Conservation (phyloP, 2,329 filamentous ascomycete species). For the Cladophialophora carrionii region DNA sequence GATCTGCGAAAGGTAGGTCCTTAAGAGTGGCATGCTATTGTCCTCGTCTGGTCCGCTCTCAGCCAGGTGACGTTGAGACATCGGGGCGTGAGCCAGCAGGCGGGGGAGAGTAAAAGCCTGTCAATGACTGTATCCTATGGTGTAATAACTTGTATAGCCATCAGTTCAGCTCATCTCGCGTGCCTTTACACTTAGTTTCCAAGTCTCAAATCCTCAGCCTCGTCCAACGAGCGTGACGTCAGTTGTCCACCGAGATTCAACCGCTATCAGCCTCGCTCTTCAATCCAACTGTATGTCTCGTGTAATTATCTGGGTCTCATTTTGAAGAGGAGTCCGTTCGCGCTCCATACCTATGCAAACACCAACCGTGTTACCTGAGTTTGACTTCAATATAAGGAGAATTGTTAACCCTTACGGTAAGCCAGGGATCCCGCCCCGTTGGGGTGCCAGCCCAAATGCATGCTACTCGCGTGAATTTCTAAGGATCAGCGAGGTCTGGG, state of each 20-base stretch:
- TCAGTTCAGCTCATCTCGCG: background rate
- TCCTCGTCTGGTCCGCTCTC: background rate
- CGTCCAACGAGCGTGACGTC: background rate
- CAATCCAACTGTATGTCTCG: too few relatives aligned
- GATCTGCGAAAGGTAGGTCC: constrained; percentile 10
- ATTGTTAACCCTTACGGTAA: background rate
- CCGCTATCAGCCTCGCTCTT: too few relatives aligned
- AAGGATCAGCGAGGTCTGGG: too few relatives aligned
- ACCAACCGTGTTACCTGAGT: too few relatives aligned
- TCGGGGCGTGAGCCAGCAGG: background rate
- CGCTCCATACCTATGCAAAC: too few relatives aligned
- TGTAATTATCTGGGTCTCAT: too few relatives aligned
- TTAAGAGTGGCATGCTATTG: constrained; percentile 4
- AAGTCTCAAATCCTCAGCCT: background rate
- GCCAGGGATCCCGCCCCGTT: too few relatives aligned
- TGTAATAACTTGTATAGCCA: background rate
- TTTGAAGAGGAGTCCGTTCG: too few relatives aligned
- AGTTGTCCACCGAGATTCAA: background rate
- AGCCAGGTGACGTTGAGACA: background rate
- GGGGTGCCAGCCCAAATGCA: background rate
- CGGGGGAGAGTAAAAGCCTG: background rate
- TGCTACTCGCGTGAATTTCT: background rate
- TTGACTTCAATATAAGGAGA: background rate
- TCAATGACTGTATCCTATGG: background rate
- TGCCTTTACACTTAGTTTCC: background rate